Percentiles rank a stretch among this genome's conserved stretches.
Conservation (phyloP, 768 basidiomycete species). For the Podaxis rugospora region DNA sequence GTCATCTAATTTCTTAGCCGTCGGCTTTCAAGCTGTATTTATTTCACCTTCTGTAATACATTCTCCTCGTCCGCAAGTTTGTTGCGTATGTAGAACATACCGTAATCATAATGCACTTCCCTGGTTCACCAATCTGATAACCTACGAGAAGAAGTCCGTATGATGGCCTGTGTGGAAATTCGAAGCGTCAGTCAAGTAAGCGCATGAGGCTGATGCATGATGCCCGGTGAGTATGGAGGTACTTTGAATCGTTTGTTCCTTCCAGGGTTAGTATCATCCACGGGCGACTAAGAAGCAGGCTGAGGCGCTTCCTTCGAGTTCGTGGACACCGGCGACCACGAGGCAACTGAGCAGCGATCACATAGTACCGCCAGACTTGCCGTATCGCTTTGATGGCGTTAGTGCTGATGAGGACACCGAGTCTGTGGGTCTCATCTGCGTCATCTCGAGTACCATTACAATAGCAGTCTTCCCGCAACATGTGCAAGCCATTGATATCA, state of each 20-base stretch:
- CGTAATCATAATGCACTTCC: slow-evolving; percentile 6
- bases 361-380: background rate
- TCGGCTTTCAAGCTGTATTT: background rate
- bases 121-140: slow-evolving; percentile 5
- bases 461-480: background rate
- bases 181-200: background rate
- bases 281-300: background rate
- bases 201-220: background rate
- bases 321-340: background rate
- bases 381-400: background rate
- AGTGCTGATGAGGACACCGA: background rate
- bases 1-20: background rate
- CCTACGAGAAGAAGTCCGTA: background rate
- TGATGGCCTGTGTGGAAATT: slow-evolving; percentile 1
- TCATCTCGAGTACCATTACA: background rate
- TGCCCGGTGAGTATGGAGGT: slow-evolving; percentile 9
- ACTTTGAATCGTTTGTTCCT: background rate
- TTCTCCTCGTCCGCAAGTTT: background rate
- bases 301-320: background rate
- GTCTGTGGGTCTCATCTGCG: background rate
- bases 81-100: slow-evolving; percentile 9
- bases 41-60: background rate
- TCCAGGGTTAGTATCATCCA: background rate
- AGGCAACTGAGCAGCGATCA: background rate
- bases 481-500: background rate